Percentiles rank a stretch among this genome's conserved stretches.
Evolutionary conservation across 352 stramenopile species (phyloP).

Genomic region (Phytophthora fragariaefolia): DNA sequence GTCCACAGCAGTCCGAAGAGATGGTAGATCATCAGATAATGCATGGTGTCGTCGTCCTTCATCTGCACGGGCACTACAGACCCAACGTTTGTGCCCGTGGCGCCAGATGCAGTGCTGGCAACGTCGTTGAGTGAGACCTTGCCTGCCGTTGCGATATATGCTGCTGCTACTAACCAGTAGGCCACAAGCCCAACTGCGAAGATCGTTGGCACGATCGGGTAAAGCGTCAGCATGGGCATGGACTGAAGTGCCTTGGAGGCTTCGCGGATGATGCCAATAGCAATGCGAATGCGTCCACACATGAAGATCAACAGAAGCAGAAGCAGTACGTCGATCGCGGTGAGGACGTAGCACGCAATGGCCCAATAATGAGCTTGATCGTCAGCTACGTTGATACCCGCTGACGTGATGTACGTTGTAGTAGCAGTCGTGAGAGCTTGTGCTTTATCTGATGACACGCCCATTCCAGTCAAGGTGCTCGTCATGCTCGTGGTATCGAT

Average conservation of each 20-base stretch:
- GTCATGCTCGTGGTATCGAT: constrained; percentile 56
- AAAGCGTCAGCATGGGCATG: constrained; percentile 83
- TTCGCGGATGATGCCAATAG: constrained; percentile 89
- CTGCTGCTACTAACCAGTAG: constrained; percentile 80
- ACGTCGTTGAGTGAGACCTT: constrained; percentile 61
- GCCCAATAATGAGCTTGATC: constrained; percentile 75
- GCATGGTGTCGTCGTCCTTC: constrained; percentile 66
- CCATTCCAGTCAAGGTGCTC: constrained; percentile 59
- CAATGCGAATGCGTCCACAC: constrained; percentile 83
- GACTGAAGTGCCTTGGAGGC: constrained; percentile 77
- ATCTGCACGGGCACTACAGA: constrained; percentile 41
- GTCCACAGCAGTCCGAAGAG: constrained; percentile 88
- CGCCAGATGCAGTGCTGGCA: constrained; percentile 26
- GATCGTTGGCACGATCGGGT: constrained; percentile 73
- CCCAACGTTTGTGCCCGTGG: constrained; percentile 33
- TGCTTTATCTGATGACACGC: constrained; percentile 45
- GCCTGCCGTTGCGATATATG: constrained; percentile 81
- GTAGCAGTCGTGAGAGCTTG: constrained; percentile 42
- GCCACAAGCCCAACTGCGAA: constrained; percentile 71
- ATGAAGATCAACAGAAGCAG: constrained; percentile 82
- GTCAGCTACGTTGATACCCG: constrained; percentile 49
- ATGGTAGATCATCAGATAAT: constrained; percentile 87
- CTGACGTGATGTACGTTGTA: constrained; percentile 64
- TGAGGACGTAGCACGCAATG: constrained; percentile 82
- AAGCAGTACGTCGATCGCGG: constrained; percentile 62